Evolutionary conservation across 2,329 filamentous ascomycete species (phyloP).

Genomic region (Microcyclospora pomicola): DNA sequence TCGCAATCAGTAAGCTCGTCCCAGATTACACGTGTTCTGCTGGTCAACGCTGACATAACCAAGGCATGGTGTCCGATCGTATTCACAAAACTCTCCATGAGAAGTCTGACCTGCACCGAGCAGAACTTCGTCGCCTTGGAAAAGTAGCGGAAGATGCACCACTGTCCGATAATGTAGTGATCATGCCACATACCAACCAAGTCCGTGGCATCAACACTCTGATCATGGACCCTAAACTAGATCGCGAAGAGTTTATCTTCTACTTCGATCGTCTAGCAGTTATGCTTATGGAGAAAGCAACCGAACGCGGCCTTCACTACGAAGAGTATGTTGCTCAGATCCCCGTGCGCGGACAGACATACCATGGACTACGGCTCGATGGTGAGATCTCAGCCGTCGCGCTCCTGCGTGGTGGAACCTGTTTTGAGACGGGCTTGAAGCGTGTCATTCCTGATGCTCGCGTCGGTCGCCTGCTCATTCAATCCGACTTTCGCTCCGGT

Average conservation of each 20-base stretch:
- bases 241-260: slow-evolving; percentile 86
- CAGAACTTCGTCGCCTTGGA: slow-evolving; percentile 64
- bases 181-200: slow-evolving; percentile 66
- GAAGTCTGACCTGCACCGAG: slow-evolving; percentile 73
- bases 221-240: slow-evolving; percentile 64
- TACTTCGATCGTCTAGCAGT: slow-evolving; percentile 85
- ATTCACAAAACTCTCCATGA: slow-evolving; percentile 75
- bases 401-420: slow-evolving; percentile 75
- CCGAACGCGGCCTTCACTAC: slow-evolving; percentile 61
- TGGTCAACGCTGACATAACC: slow-evolving; percentile 17
- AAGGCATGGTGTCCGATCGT: slow-evolving; percentile 85
- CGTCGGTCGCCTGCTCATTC: slow-evolving; percentile 78
- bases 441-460: slow-evolving; percentile 86
- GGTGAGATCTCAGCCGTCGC: slow-evolving; percentile 74
- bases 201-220: slow-evolving; percentile 81
- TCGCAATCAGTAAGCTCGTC: slow-evolving; percentile 51
- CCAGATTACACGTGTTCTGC: neutral
- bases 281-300: slow-evolving; percentile 70
- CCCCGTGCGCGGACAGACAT: slow-evolving; percentile 48
- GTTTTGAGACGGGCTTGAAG: slow-evolving; percentile 74
- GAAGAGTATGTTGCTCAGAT: slow-evolving; percentile 51
- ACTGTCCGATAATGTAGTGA: slow-evolving; percentile 58
- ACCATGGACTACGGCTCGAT: slow-evolving; percentile 55
- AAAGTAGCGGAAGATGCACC: slow-evolving; percentile 52
- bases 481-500: slow-evolving; percentile 64